Evolutionary conservation across 2,329 filamentous ascomycete species (phyloP), one percentile per base, ranked within the genome.

Genomic region (Ophiosphaerella herpotricha): DNA sequence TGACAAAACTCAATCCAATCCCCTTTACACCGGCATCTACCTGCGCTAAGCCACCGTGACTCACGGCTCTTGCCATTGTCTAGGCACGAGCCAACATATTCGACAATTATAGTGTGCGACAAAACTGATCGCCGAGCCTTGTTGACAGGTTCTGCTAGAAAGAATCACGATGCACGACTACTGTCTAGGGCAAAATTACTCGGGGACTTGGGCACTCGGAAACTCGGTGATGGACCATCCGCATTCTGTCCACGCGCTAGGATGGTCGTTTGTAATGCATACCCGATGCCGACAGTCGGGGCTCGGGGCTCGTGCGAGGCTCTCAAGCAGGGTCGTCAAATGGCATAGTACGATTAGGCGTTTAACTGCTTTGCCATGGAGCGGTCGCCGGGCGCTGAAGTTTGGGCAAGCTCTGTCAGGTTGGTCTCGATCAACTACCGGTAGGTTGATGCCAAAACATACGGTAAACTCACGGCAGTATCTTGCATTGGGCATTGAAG

Each of bases 171-270:
- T 21, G 18, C 18, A 21, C 18, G 18, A 21, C 18, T 21, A 21
- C 18, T 29, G 38, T 33, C 24, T 43, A 42, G 60, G 63, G 63
- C 60, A 52, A 60, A 64, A 55, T 47, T 41, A 33, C 31, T 49
- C 61, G 56, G 61, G 43, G 18, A 21, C 46, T 43, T 46, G 37
- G 54, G 39, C 39, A 6, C 38, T 50, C 48, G 46, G 43, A 42
- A 32, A 43, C 49, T 65, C 63, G 60, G 62, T 43, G 39, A 39
- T 57, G 52, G 54, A 50, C 52, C 46, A 46, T 57, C 50, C 54
- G 54, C 41, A 37, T 48, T 61, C 58, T 58, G 53, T 58, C 55
- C 42, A 44, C 47, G 39, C 50, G 39, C 50, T 48, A 51, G 37
- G 44, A n/a, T 43, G 29, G 14, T 45, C 31, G 14, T 43, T 37